Evolutionary conservation across 2,329 filamentous ascomycete genomes (phyloP).

Genomic region (Alternaria arborescens): DNA sequence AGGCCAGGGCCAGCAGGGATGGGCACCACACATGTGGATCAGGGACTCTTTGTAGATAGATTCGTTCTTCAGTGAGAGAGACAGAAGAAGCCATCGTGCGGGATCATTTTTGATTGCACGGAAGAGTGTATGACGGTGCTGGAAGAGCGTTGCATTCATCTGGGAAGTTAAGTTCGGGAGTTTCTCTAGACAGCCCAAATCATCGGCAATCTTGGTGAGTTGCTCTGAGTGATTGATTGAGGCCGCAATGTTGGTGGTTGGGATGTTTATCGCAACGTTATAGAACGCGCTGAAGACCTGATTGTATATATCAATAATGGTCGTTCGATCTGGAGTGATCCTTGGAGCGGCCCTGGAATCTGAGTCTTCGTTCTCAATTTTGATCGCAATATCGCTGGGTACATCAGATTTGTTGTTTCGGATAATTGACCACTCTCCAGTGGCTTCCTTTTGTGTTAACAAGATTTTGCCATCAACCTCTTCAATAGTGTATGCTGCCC

Average conservation of each 20-base stretch:
- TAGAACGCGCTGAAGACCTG: conserved; percentile 42
- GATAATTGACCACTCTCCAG: background rate
- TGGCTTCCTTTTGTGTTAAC: conserved; percentile 1
- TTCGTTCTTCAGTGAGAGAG: conserved; percentile 34
- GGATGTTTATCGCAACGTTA: conserved; percentile 26
- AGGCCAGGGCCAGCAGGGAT: conserved; percentile 35
- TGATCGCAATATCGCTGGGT: background rate
- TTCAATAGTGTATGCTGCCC: conserved; percentile 11
- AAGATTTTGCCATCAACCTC: background rate
- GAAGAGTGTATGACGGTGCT: conserved; percentile 38
- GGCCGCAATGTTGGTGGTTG: conserved; percentile 23
- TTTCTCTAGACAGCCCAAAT: conserved; percentile 26
- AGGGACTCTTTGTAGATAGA: conserved; percentile 49
- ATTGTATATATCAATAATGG: conserved; percentile 14
- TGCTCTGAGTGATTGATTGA: conserved; percentile 36
- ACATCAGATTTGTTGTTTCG: background rate
- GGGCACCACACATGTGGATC: conserved; percentile 46
- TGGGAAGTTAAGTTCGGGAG: conserved; percentile 30
- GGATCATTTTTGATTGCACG: conserved; percentile 44
- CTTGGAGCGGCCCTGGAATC: background rate
- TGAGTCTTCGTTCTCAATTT: background rate
- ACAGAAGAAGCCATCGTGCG: conserved; percentile 44
- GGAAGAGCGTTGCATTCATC: conserved; percentile 30
- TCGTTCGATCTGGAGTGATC: background rate
- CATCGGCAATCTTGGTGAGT: conserved; percentile 35